Base-by-base conservation (phyloP, 2,329 filamentous ascomycete genomes). In the Sporothrix curviconia region DNA sequence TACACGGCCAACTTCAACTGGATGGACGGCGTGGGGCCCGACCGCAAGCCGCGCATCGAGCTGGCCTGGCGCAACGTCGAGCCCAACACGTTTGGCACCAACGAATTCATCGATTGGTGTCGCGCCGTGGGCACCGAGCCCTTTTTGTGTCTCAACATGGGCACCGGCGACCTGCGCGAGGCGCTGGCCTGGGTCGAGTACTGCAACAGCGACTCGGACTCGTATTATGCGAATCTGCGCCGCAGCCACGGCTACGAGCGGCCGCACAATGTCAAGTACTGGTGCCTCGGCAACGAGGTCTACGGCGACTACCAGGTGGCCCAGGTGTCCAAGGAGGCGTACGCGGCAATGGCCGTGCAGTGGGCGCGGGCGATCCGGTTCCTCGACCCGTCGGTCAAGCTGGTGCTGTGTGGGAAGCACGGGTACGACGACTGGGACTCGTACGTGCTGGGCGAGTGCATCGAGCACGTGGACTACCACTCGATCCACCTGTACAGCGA, bases 1-100 rank as follows among this genome's bases (percentile, higher is more conserved):
- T 94, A 92, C 69, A 81, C 85, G 44, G 89, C 89, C 4, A 92
- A 89, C 1, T 95, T 92, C 70, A 87, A 92, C 74, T 94, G 90
- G 89, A 76, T 85, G 50, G 89, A 94, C 70, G 89, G 89, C 12
- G 78, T 95, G 62, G 89, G 90, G 1, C 89, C 89, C 0, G 75
- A 84, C 64, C 78, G 90, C 46, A 88, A 87, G 4, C 68, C 61
- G 59, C 65, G 86, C 64, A 85, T 84, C 1, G 89, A 94, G 67
- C 78, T 94, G 56, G 89, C 89, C 5, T 94, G 89, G 89, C 76
- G 87, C 19, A 87, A 85, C 39, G 81, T 81, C 1, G 90, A 94
- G 74, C 82, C 78, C 34, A 94, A 94, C 69, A 77, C 86, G 61
- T 92, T 94, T 66, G 89, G 89, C 58, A 94, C 89, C 0, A 88